Evolutionary conservation across 1,139 yeast species (phyloP).

Genomic region (Candida pseudoviswanathii): DNA sequence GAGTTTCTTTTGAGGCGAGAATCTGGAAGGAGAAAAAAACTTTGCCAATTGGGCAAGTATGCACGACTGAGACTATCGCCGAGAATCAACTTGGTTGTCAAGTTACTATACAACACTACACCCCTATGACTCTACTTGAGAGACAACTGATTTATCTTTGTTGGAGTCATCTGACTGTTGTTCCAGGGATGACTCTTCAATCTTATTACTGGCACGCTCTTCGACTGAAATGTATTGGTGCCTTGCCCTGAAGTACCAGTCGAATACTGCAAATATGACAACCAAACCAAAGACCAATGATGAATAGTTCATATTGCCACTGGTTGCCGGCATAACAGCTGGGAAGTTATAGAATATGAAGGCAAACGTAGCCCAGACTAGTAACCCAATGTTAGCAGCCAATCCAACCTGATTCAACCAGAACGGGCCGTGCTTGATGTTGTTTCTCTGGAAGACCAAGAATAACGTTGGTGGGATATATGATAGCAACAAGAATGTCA

Average conservation of each 20-base stretch:
- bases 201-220: slow-evolving; percentile 25
- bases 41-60: no score
- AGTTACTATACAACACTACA: no score
- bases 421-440: slow-evolving; percentile 44
- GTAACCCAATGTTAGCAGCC: slow-evolving; percentile 9
- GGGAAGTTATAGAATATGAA: slow-evolving; percentile 48
- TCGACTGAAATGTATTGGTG: slow-evolving; percentile 28
- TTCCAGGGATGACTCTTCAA: slow-evolving; percentile 22
- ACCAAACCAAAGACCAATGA: slow-evolving; percentile 42
- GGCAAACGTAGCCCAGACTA: slow-evolving; percentile 43
- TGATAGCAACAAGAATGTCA: slow-evolving; percentile 36
- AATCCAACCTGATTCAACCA: slow-evolving; percentile 47
- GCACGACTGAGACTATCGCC: no score
- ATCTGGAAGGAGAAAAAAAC: no score
- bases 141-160: not conserved
- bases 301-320: slow-evolving; percentile 50
- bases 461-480: slow-evolving; percentile 37
- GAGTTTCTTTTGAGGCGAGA: no score
- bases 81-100: no score
- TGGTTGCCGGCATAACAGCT: slow-evolving; percentile 45
- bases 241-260: slow-evolving; percentile 44
- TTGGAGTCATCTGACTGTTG: not conserved
- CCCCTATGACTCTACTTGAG: not conserved
- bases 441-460: slow-evolving; percentile 37
- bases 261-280: slow-evolving; percentile 31